These are phyloP conservation scores for Dictyostelium gargantuum DNA, from an alignment of 208 protist genomes.

Conservation along the genomic window DNA sequence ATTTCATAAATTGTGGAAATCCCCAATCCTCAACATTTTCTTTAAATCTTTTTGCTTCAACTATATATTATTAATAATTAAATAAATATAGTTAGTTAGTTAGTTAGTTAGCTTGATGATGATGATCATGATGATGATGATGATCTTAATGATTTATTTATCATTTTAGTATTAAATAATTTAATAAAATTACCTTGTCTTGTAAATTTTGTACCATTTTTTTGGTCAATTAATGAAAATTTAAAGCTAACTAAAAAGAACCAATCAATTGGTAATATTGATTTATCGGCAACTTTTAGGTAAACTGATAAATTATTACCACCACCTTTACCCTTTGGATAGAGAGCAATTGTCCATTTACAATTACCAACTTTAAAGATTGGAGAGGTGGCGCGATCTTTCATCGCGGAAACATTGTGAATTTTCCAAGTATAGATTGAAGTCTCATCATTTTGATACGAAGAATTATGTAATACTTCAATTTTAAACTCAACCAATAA, in stretches of 20 bases:
- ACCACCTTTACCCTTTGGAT: constrained; percentile 58
- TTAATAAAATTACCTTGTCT: constrained; percentile 20
- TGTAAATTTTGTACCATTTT: constrained; percentile 29
- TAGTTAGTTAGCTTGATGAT: too few relatives aligned
- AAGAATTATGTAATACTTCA: background rate
- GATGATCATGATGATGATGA: too few relatives aligned
- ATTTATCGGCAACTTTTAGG: constrained; percentile 34
- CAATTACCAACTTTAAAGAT: constrained; percentile 33
- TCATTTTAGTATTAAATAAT: background rate
- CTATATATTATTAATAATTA: background rate
- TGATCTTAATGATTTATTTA: background rate
- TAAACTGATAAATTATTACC: constrained; percentile 23
- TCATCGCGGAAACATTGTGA: constrained; percentile 1
- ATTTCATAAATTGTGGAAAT: constrained; percentile 60
- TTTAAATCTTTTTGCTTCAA: constrained; percentile 62
- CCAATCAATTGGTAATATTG: background rate
- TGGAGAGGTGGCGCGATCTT: constrained; percentile 3
- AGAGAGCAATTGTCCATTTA: constrained; percentile 59
- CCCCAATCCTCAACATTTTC: constrained; percentile 54
- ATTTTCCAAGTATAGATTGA: constrained; percentile 51
- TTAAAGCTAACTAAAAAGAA: constrained; percentile 53
- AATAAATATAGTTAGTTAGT: too few relatives aligned
- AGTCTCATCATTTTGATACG: constrained; percentile 9
- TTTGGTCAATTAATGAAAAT: constrained; percentile 61
- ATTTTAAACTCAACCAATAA: constrained; percentile 28